Evolutionary conservation across 108 stramenopile genomes (phyloP), one percentile per base, ranked within the genome.

Genomic region (Cyclostephanos tholiformis): DNA sequence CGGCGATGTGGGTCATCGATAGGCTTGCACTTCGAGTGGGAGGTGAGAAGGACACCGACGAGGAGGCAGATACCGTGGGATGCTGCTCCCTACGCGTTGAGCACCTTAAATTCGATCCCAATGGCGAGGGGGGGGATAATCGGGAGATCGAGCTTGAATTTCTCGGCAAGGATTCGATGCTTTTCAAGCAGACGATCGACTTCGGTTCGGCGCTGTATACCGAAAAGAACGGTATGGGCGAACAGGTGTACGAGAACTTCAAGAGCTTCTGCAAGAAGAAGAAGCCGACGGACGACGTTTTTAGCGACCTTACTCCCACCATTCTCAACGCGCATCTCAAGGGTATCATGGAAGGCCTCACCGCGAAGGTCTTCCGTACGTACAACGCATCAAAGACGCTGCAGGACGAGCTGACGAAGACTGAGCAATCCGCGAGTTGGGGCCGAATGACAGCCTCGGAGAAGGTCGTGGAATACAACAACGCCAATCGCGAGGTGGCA

Each of bases 311-410:
- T 70, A 95, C 91, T 49, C 97, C 97, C 2, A 86, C 91, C 16
- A 75, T 89, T 67, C 85, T 99, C 63, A 99, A 99, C 86, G 80
- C 82, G 25, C 96, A 99, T 69, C 85, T 99, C 65, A 96, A 97
- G 69, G 80, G 83, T 10, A 91, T 98, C 64, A 99, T 99, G 99
- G 96, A 97, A 17, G 99, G 99, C 1, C 85, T 99, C 10, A 90
- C 96, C n/a, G 99, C 99, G 64, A 99, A 99, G 75, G 99, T 99
- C 0, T 99, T 99, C 81, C 97, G 99, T 95, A 99, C 99, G 43
- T 99, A 97, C 93, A 99, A 99, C 83, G 99, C 99, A 5, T 96
- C 96, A 30, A 91, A 95, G 46, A 99, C 99, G 13, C 83, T 99
- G 50, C 97, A 99, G 71, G 88, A 95, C 68, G 95, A 99, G 84